A percentile compares a stretch with the other conserved stretches of the same genome.
phyloP scores from a whole-genome alignment of 2,329 filamentous ascomycete species.

The Fusarium sp. region DNA sequence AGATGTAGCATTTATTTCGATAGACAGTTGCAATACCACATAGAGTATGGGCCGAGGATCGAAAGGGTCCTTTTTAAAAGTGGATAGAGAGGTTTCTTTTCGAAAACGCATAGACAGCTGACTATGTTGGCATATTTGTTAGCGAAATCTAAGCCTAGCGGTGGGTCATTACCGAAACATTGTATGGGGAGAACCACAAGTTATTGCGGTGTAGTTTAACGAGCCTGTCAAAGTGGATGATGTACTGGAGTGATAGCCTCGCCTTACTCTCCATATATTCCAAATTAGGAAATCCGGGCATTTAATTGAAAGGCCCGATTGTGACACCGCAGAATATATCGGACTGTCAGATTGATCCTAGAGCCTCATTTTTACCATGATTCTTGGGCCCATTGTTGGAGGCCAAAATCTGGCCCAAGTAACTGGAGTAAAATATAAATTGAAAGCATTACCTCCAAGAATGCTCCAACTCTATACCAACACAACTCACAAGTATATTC shows the following conservation, averaged over 20 bases:
- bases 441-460: not conserved
- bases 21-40: not conserved
- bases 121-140: no score
- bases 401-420: no score
- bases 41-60: not conserved
- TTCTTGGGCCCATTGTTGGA: not conserved
- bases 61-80: no score
- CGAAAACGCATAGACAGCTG: no score
- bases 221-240: not conserved
- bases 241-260: not conserved
- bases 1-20: not conserved
- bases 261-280: not conserved
- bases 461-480: not conserved
- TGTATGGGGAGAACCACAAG: no score
- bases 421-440: not conserved
- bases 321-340: not conserved
- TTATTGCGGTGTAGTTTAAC: no score
- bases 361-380: not conserved
- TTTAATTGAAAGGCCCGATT: not conserved
- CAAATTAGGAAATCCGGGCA: not conserved
- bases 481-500: not conserved
- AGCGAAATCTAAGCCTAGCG: no score
- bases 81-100: no score
- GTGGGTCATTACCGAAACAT: no score
- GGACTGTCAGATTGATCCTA: fast-evolving